phyloP scores from a whole-genome alignment of 176 grass and related monocot species.

The Oryza longistaminata region DNA sequence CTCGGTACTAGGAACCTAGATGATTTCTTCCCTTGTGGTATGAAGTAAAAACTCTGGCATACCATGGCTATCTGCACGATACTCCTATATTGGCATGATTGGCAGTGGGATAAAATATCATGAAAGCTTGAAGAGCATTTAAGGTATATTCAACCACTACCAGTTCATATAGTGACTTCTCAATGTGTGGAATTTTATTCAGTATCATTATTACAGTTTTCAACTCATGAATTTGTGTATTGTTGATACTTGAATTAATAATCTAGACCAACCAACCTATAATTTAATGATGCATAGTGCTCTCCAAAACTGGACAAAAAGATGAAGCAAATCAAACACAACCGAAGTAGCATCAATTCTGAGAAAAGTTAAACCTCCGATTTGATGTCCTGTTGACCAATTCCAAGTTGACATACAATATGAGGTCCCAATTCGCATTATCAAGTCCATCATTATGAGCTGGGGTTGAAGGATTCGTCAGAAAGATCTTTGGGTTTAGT shows the following conservation, averaged over 20 bases:
- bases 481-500: slow-evolving; percentile 71
- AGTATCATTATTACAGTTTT: background rate
- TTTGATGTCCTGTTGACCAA: slow-evolving; percentile 72
- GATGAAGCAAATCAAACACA: slow-evolving; percentile 24
- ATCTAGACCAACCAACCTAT: background rate
- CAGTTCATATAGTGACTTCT: background rate
- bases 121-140: background rate
- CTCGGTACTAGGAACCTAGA: background rate
- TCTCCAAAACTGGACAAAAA: background rate
- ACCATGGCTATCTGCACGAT: background rate
- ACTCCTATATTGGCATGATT: background rate
- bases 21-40: background rate
- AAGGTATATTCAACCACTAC: background rate
- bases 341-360: background rate
- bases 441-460: slow-evolving; percentile 89
- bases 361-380: slow-evolving; percentile 63
- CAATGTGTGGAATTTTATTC: background rate
- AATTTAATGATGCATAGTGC: background rate
- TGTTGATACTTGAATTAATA: background rate
- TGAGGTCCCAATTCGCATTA: slow-evolving; percentile 91
- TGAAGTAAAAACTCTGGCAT: background rate
- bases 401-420: slow-evolving; percentile 84
- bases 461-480: slow-evolving; percentile 77
- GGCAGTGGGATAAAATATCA: background rate
- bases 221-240: background rate